Conservation (phyloP, 805 yeast genomes). For the Teunomyces stri region DNA sequence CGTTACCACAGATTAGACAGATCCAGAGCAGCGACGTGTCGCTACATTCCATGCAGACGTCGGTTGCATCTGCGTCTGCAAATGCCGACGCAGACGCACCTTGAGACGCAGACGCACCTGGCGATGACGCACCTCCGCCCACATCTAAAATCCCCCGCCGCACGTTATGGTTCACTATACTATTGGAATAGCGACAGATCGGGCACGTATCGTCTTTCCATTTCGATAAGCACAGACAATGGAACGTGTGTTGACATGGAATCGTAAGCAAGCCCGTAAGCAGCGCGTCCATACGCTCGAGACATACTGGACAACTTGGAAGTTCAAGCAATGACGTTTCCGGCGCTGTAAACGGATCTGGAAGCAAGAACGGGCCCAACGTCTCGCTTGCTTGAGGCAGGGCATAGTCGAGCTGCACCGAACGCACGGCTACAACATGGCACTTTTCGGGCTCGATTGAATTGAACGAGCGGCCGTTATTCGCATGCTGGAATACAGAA, state of each 20-base stretch:
- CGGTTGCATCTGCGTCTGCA: constrained; percentile 13
- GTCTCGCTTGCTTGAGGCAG: constrained; percentile 13
- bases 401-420: constrained; percentile 42
- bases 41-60: constrained; percentile 56
- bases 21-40: constrained; percentile 73
- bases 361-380: constrained; percentile 62
- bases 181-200: constrained; percentile 76
- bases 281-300: constrained; percentile 81
- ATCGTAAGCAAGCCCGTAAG: constrained; percentile 81
- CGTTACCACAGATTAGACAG: constrained; percentile 83
- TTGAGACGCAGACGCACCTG: neutral
- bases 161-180: constrained; percentile 32
- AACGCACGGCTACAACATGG: constrained; percentile 68
- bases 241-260: constrained; percentile 92
- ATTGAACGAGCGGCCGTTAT: constrained; percentile 73
- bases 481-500: constrained; percentile 59
- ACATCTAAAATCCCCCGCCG: constrained; percentile 18
- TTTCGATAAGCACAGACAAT: constrained; percentile 80
- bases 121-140: no score
- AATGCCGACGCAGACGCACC: constrained; percentile 10
- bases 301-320: constrained; percentile 91
- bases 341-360: constrained; percentile 65
- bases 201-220: constrained; percentile 94
- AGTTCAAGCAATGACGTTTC: constrained; percentile 48
- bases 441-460: constrained; percentile 89